Percentiles rank a stretch among this genome's conserved stretches.
These are phyloP conservation scores for Pseudogymnoascus pannorum DNA, from an alignment of 2,329 filamentous ascomycete species.

Conservation along the genomic window DNA sequence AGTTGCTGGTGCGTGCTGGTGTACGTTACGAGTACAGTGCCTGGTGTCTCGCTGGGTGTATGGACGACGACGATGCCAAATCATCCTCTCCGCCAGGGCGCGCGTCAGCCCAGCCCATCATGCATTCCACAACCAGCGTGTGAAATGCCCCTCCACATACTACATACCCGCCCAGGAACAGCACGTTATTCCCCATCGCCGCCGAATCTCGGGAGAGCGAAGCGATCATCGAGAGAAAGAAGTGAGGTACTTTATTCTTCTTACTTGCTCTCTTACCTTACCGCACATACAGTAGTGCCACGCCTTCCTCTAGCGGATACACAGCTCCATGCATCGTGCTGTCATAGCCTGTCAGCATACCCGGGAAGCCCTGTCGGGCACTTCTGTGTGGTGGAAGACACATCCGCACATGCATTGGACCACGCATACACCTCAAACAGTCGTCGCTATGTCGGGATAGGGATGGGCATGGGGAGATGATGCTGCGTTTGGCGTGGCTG, in stretches of 20 bases:
- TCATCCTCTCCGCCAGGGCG: background rate
- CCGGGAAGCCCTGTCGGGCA: background rate
- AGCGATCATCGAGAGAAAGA: background rate
- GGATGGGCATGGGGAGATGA: too few relatives aligned
- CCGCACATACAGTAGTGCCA: background rate
- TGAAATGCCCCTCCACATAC: background rate
- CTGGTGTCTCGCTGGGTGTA: too few relatives aligned
- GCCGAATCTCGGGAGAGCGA: background rate
- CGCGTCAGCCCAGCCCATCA: background rate
- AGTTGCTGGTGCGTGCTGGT: background rate
- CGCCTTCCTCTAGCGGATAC: background rate
- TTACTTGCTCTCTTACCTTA: background rate
- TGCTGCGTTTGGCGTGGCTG: background rate
- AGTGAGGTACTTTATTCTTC: too few relatives aligned
- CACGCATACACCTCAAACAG: background rate
- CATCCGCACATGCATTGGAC: background rate
- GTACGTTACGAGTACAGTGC: background rate
- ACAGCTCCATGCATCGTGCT: conserved; percentile 4
- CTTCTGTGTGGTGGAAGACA: background rate
- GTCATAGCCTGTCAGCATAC: conserved; percentile 3
- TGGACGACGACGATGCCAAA: background rate
- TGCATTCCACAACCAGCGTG: background rate
- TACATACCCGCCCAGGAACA: background rate
- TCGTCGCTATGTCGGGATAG: background rate
- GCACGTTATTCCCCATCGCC: background rate